Evolutionary conservation across 2,329 filamentous ascomycete species (phyloP).

Genomic region (Colletotrichum chlorophyti): DNA sequence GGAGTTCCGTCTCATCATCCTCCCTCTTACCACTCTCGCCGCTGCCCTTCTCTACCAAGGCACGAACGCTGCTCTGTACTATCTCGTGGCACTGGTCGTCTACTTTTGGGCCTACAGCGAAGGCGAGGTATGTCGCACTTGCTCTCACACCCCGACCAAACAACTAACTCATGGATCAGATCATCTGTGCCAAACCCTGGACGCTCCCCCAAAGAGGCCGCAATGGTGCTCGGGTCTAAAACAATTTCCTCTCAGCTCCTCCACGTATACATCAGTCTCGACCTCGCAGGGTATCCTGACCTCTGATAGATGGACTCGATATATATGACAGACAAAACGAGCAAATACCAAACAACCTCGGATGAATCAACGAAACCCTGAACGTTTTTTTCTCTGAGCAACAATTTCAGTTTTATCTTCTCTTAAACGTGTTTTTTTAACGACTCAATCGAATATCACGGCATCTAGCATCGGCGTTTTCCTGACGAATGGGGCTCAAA

Average conservation of each 20-base stretch:
- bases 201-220: conserved; percentile 66
- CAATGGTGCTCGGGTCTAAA: conserved; percentile 30
- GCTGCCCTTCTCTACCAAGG: conserved; percentile 87
- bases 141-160: conserved; percentile 4
- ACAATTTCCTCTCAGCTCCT: not conserved
- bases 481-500: conserved; percentile 7
- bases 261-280: conserved; percentile 3
- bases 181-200: conserved; percentile 74
- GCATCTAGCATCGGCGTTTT: conserved; percentile 31
- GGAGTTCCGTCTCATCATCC: conserved; percentile 81
- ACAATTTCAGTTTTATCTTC: conserved; percentile 13
- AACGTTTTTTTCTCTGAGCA: conserved; percentile 22
- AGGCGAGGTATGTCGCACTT: conserved; percentile 73
- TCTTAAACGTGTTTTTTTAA: conserved; percentile 23
- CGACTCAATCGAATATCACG: conserved; percentile 26
- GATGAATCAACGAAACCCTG: conserved; percentile 15
- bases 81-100: conserved; percentile 81
- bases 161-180: conserved; percentile 47
- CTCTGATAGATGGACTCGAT: conserved; percentile 13
- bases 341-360: conserved; percentile 5
- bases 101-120: conserved; percentile 99
- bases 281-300: not conserved
- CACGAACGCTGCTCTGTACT: conserved; percentile 92
- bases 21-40: conserved; percentile 79
- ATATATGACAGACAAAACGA: conserved; percentile 5